Base-by-base conservation (phyloP, 78 protist genomes). In the Isochrysis galbana region DNA sequence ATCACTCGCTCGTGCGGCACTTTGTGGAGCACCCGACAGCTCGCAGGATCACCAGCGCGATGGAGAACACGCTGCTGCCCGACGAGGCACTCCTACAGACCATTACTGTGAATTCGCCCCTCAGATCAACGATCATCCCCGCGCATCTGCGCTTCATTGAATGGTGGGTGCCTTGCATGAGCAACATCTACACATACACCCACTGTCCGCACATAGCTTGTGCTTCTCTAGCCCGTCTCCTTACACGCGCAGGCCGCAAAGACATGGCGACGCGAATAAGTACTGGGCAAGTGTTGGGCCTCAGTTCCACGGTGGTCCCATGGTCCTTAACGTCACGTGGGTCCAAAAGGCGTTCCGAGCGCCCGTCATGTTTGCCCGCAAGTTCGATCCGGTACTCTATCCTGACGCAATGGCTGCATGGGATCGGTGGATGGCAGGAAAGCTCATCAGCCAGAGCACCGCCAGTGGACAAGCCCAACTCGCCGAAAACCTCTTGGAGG, bases 61-160 rank as follows among this genome's bases (percentile, higher is more conserved):
- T 77, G 84, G 84, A 77, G 84, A 36, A 77, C 84, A 77, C 84
- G 25, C 84, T 77, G 84, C 84, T 77, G 84, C 84, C 84, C 48
- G 84, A 77, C 84, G 84, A 77, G 84, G 84, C 84, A 32, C 44
- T 77, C 47, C 84, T 77, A 32, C 84, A 72, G 82, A 34, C 82
- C 44, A 10, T 39, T 32, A 46, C 84, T 17, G 47, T 77, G 48
- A 77, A 77, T 46, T 77, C 84, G 46, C 84, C 84, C 47, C 7
- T 39, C 29, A 17, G 84, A 1, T 22, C n/a, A 23, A 77, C 47
- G 34, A 7, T 77, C 84, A 77, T 77, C 84, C 34, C 84, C 34
- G 1, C 14, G 47, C 84, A 77, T 46, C 2, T 77, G 84, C 84
- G 84, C 47, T 77, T 77, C 84, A 77, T 77, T 46, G 84, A 77